Evolutionary conservation across 2,329 filamentous ascomycete genomes (phyloP), one percentile per base, ranked within the genome.

Genomic region (Fusarium cicatricum): DNA sequence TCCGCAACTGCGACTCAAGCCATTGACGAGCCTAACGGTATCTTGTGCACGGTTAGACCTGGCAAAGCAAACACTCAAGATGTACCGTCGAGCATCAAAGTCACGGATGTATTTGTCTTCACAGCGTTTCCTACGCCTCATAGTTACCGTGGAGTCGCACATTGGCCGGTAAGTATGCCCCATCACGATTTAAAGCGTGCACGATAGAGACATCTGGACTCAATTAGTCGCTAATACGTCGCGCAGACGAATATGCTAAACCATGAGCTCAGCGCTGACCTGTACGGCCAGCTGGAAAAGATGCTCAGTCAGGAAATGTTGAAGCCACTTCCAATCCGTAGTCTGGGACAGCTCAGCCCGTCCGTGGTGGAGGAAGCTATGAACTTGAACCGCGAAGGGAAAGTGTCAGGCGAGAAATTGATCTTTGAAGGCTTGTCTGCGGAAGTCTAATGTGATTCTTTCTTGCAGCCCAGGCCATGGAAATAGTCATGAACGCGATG

Each of bases 91-190:
- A 58, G 65, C 1, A 67, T 73, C 1, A 70, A 68, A 14, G 71
- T 80, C 2, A 76, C 73, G 0, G 77, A 78, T 63, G 76, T 80
- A 0, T 62, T 80, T 11, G 77, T 80, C 1, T 79, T 73, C 66
- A 78, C 75, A 0, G 75, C 72, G 0, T 80, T 80, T 33, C 55
- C 76, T 4, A 77, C 77, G 8, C 71, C 78, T 3, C 75, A 78
- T 45, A 51, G 49, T 1, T 79, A 78, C 55, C 61, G 62, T 3
- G 55, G 58, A 0, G 47, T 26, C 67, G 70, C 10, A 28, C 67
- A 4, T 73, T 80, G 74, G 75, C 74, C 76, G 1, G 77, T 79
- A 62, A 60, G 72, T 70, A 6, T 17, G 7, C 5, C 3, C 28
- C 12, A 11, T 31, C 28, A 14, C 21, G 5, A 31, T 14, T 11